Evolutionary conservation across 73 alveolate species (phyloP), one percentile per base, ranked within the genome.

Genomic region (Paramecium bursaria): DNA sequence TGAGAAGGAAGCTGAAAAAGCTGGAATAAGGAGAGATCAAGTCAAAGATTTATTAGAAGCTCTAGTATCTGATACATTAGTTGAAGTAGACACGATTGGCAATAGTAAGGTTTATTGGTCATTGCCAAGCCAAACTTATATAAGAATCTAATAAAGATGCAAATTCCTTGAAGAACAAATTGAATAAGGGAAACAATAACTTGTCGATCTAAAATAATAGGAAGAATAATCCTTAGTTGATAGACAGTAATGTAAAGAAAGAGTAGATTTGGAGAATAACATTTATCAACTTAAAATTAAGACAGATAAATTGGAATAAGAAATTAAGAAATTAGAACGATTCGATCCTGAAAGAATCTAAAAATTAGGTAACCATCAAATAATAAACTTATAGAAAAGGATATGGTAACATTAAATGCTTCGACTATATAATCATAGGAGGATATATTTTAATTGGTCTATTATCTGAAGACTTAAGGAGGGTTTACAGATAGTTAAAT

Each of bases 41-140:
- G 79, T 79, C 0, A 79, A 79, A 55, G 89, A 79, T 19, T 50
- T 79, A 7, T 79, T 79, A 44, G 76, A 53, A 73, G 54, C 85
- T 54, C 48, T 79, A 21, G 31, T 79, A 42, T 53, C 89, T 14
- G 89, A 79, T 60, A 73, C 50, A 21, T 73, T 79, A 9, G 89
- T 79, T 21, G 89, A 79, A 26, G 46, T 82, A 23, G 89, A 79
- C 31, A 79, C 51, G 42, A 13, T 79, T 21, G 89, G 89, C 10
- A 53, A 80, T 19, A 73, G 85, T 79, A 79, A 79, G 50, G 51
- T 67, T 60, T 79, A 79, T 73, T 79, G 89, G 89, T 52, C 89
- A 31, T 50, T 79, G 11, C 89, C 89, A 53, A 53, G 85, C 15
- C 22, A 79, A 42, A 73, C 89, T 25, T 79, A 33, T 27, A 30